Evolutionary conservation across 768 basidiomycete species (phyloP).

Genomic region (Amanita jacksonii): DNA sequence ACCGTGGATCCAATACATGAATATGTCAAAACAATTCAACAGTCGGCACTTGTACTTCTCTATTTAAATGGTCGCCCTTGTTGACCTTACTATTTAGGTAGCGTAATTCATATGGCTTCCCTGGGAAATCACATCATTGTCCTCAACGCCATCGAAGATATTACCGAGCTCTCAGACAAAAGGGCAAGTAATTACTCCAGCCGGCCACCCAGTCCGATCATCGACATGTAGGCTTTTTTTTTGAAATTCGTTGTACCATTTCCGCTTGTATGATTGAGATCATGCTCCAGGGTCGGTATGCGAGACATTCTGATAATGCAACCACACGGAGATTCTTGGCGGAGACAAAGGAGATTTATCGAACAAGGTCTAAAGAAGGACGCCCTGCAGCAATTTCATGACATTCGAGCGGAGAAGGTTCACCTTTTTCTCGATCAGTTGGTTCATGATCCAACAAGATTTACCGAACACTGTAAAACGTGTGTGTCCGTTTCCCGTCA

Average conservation of each 20-base stretch:
- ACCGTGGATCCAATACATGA: not conserved
- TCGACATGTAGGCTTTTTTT: constrained; percentile 12
- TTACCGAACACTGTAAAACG: not conserved
- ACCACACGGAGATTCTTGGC: not conserved
- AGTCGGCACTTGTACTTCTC: not conserved
- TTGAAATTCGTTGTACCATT: too few species aligned
- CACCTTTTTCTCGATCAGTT: not conserved
- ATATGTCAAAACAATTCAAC: not conserved
- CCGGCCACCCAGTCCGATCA: constrained; percentile 14
- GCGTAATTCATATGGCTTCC: constrained; percentile 5
- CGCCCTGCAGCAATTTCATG: not conserved
- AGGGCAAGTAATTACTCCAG: constrained; percentile 14
- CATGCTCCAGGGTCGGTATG: not conserved
- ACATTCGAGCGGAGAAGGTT: not conserved
- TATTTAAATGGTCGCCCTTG: too few species aligned
- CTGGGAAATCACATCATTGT: constrained; percentile 5
- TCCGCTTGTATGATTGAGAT: too few species aligned
- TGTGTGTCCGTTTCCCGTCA: not conserved
- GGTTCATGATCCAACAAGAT: not conserved
- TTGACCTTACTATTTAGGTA: not conserved
- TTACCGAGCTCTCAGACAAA: constrained; percentile 9
- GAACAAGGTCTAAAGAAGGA: not conserved
- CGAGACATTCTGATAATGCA: not conserved
- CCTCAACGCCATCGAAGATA: constrained; percentile 6
- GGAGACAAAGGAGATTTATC: not conserved